Base-by-base conservation (phyloP, 2,329 filamentous ascomycete species). In the Periconia macrospinosa region DNA sequence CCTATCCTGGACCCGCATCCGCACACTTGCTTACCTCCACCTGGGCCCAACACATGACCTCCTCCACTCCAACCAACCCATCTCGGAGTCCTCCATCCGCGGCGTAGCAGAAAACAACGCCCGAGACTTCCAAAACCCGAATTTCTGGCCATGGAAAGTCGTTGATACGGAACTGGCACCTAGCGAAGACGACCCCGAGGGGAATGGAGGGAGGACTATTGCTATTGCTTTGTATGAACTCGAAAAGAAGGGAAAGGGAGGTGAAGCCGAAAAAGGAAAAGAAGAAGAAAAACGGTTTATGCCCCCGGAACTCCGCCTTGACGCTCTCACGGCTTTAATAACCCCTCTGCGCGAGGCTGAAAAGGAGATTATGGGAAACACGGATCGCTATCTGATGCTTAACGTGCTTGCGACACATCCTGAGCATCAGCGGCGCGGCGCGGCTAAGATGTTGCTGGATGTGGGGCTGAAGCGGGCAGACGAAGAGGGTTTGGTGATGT, bases 201-300 rank as follows among this genome's bases (percentile, higher is more conserved):
- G 62, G 17, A 67, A 67, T 6, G 56, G 56, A 10, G 69, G 68
- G 1, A 51, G 56, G 14, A 71, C 60, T 0, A 69, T 72, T 17
- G 67, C 68, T 1, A 51, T 69, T 14, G 66, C 62, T 1, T 55
- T 66, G 2, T 37, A 1, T 19, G n/a, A 11, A 37, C 35, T 1
- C 45, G 33, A 23, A 13, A 41, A 14, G n/a, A 15, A 18, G 33
- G 45, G 7, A 42, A n/a, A n/a, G 11, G 33, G 11, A n/a, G 33
- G 11, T 14, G 18, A 10, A 15, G 3, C 23, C 23, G 23, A 27
- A 27, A 8, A 8, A 27, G 42, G 45, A 9, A 56, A n/a, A 48
- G 30, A 44, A n/a, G 42, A 49, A 23, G 37, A 35, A 18, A 84
- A 90, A 20, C 83, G 96, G 49, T 87, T 90, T 50, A 81, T 96